These are phyloP conservation scores for Hepatocystis sp. DNA, from an alignment of 169 alveolate genomes.

Conservation along the genomic window DNA sequence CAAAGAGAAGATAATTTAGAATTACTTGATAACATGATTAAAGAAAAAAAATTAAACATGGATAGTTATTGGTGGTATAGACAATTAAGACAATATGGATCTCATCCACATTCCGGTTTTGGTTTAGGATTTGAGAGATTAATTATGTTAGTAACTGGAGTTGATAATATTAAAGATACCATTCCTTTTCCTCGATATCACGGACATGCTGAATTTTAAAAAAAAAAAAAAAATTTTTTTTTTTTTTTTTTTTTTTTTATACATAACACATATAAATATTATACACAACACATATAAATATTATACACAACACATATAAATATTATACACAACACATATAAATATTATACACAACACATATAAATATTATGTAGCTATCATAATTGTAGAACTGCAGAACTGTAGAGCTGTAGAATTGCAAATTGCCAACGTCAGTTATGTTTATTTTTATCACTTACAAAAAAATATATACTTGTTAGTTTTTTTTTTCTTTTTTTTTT, in stretches of 20 bases:
- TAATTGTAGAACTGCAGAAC: too few relatives aligned
- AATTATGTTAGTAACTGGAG: slow-evolving; percentile 98
- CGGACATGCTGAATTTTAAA: slow-evolving; percentile 95
- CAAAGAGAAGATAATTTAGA: slow-evolving; percentile 98
- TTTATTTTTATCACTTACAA: too few relatives aligned
- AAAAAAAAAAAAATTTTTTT: neutral
- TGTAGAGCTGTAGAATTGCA: too few relatives aligned
- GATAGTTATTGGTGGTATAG: slow-evolving; percentile 94
- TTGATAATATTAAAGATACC: slow-evolving; percentile 98
- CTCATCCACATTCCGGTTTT: slow-evolving; percentile 99
- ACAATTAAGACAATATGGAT: slow-evolving; percentile 96
- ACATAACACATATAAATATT: too few relatives aligned
- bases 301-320: too few relatives aligned
- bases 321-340: too few relatives aligned
- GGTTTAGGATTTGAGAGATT: slow-evolving; percentile 99
- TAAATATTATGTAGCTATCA: too few relatives aligned
- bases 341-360: too few relatives aligned
- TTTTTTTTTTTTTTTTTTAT: slow-evolving; percentile 6
- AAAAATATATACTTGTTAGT: too few relatives aligned
- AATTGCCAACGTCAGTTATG: too few relatives aligned
- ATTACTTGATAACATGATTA: slow-evolving; percentile 90
- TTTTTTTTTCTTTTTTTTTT: too few relatives aligned
- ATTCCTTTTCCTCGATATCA: slow-evolving; percentile 99
- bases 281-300: too few relatives aligned
- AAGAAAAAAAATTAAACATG: slow-evolving; percentile 89